phyloP scores from a whole-genome alignment of 73 alveolate species.

The Stentor roeselii region DNA sequence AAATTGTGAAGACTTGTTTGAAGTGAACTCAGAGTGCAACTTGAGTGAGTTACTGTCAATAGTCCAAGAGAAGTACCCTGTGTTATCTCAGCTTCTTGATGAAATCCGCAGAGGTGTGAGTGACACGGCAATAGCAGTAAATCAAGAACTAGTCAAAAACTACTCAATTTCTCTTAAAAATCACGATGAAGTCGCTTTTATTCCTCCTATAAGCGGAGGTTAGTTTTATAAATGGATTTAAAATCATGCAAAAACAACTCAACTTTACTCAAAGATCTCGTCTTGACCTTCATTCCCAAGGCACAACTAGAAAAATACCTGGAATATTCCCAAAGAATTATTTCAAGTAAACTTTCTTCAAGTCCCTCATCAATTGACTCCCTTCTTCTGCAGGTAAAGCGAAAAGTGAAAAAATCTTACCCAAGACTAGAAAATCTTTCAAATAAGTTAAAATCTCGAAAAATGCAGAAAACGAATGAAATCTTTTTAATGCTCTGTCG shows the following conservation, averaged over 20 bases:
- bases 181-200: no score
- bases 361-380: background rate
- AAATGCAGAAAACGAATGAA: background rate
- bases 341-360: background rate
- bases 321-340: background rate
- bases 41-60: no score
- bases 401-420: background rate
- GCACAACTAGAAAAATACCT: background rate
- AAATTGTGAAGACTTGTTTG: no score
- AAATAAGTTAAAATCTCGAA: background rate
- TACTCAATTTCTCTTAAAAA: no score
- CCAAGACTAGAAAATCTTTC: background rate
- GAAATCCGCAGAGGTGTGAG: no score
- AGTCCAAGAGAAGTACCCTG: no score
- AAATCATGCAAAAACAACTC: background rate
- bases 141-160: no score
- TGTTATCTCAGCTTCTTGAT: no score
- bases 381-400: background rate
- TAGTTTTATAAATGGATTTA: background rate
- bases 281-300: background rate
- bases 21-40: no score
- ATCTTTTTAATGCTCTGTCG: background rate
- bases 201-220: no score
- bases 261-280: background rate
- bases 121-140: no score